Conservation (phyloP, 2,329 filamentous ascomycete genomes). For the Scedosporium boydii region DNA sequence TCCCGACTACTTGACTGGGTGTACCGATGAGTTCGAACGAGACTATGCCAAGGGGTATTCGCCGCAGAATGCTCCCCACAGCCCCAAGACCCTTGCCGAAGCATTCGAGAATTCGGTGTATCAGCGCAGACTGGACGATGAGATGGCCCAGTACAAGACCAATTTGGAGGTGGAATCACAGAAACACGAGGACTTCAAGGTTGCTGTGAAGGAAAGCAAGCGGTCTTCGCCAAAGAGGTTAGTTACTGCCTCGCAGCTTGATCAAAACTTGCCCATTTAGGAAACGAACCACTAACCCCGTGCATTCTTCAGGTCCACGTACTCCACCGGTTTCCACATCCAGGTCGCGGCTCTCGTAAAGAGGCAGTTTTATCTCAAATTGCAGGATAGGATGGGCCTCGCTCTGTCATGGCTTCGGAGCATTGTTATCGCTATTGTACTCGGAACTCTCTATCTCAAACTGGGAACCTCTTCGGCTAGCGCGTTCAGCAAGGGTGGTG, state of each 20-base stretch:
- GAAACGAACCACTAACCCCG: no score
- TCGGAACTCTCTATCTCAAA: constrained; percentile 71
- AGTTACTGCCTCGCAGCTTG: neutral
- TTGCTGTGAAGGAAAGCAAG: constrained; percentile 70
- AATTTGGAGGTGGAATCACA: constrained; percentile 54
- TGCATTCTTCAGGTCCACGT: constrained; percentile 46
- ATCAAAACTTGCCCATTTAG: neutral
- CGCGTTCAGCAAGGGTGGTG: constrained; percentile 72
- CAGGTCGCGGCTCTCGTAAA: constrained; percentile 79
- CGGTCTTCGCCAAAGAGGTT: constrained; percentile 57
- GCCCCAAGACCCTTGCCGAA: constrained; percentile 53
- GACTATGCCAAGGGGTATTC: constrained; percentile 62
- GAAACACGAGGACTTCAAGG: constrained; percentile 65
- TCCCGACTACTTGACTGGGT: constrained; percentile 72
- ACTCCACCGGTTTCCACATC: constrained; percentile 72
- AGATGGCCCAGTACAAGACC: constrained; percentile 63
- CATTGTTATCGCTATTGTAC: constrained; percentile 66
- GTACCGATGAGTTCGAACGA: constrained; percentile 76
- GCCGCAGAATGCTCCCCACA: constrained; percentile 57
- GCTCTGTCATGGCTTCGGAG: constrained; percentile 58
- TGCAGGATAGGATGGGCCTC: constrained; percentile 75
- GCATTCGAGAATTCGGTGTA: constrained; percentile 61
- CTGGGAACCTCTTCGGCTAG: constrained; percentile 56
- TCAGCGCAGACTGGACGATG: constrained; percentile 44
- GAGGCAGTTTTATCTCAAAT: constrained; percentile 75